phyloP scores from a whole-genome alignment of 495 filamentous ascomycete genomes.

The Physcia stellaris region DNA sequence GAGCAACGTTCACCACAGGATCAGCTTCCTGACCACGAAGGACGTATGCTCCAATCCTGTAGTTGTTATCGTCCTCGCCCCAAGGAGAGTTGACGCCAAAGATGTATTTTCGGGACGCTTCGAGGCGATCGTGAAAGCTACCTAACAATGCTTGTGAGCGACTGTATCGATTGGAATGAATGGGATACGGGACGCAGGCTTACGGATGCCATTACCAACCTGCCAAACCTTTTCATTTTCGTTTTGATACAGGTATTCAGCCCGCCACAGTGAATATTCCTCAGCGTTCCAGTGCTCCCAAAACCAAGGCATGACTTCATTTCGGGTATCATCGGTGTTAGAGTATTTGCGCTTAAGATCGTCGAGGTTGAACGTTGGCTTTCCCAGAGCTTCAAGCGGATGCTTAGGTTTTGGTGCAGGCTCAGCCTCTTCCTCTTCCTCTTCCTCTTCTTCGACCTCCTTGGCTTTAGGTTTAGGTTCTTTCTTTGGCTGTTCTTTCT shows the following conservation, averaged over 20 bases:
- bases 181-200: not conserved
- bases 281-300: slow-evolving; percentile 87
- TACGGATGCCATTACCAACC: too few species aligned
- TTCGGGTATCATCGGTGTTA: slow-evolving; percentile 80
- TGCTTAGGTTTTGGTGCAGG: slow-evolving; percentile 88
- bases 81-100: slow-evolving; percentile 89
- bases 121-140: slow-evolving; percentile 94
- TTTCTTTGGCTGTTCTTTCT: slow-evolving; percentile 41
- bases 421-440: slow-evolving; percentile 55
- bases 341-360: slow-evolving; percentile 99
- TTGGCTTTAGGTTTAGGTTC: slow-evolving; percentile 41
- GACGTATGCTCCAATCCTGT: slow-evolving; percentile 84
- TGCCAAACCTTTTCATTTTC: too few species aligned
- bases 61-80: slow-evolving; percentile 70
- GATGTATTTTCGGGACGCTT: slow-evolving; percentile 96
- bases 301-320: slow-evolving; percentile 86
- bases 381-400: slow-evolving; percentile 75
- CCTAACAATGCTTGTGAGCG: slow-evolving; percentile 27
- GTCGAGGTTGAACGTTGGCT: slow-evolving; percentile 69
- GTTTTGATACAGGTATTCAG: slow-evolving; percentile 95
- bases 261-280: slow-evolving; percentile 88
- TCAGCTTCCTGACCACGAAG: slow-evolving; percentile 78
- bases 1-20: slow-evolving; percentile 89
- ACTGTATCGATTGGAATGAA: not conserved
- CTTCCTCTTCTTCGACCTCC: slow-evolving; percentile 44